A percentile compares a stretch with the other conserved stretches of the same genome.
Conservation (phyloP, 108 stramenopile species). For the Pseudonitzschia multiseries region DNA sequence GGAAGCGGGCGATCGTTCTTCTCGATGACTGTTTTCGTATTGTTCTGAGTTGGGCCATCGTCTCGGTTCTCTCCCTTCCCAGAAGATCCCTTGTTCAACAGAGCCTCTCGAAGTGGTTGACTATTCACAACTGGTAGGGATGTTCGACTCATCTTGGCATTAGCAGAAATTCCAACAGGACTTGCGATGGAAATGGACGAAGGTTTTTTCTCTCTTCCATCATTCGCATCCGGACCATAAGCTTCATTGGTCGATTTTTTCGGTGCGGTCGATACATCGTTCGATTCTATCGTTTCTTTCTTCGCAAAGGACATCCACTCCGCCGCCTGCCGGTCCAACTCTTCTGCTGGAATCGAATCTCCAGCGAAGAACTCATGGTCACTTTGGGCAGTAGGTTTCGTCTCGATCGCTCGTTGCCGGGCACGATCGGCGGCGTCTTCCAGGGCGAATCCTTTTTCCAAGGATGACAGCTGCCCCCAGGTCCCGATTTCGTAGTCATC, state of each 20-base stretch:
- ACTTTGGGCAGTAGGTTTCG: background rate
- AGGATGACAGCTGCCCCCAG: constrained; percentile 51
- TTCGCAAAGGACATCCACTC: background rate
- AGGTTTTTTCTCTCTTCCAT: background rate
- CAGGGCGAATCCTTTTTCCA: constrained; percentile 50
- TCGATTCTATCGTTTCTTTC: background rate
- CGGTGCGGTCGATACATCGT: background rate
- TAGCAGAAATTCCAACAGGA: background rate
- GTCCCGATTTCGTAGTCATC: constrained; percentile 62
- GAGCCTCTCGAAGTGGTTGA: background rate
- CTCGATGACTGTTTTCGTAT: background rate
- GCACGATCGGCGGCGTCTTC: constrained; percentile 57
- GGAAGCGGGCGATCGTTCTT: background rate
- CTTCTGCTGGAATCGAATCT: background rate
- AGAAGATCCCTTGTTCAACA: background rate
- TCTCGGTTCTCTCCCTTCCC: background rate
- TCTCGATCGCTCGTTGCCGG: background rate
- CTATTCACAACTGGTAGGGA: background rate
- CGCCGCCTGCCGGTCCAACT: background rate
- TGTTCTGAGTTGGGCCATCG: background rate
- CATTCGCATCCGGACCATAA: background rate
- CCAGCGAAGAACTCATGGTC: background rate
- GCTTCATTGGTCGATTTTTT: background rate
- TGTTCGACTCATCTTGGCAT: background rate
- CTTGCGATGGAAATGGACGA: background rate